Conservation (phyloP, 768 basidiomycete genomes). For the Obba rivulosa region DNA sequence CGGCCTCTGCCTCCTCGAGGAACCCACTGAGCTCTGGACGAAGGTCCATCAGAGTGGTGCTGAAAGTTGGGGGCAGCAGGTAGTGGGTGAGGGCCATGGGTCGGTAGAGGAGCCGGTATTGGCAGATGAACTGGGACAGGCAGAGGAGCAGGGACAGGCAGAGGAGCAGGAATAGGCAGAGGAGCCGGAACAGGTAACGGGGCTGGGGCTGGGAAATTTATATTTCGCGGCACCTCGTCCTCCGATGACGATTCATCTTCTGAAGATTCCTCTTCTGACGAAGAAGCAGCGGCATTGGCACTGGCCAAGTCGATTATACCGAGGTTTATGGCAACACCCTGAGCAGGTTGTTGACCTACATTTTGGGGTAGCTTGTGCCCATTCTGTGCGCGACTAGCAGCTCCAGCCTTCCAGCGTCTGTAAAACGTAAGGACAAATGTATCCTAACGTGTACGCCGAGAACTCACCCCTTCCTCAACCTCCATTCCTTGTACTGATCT, state of each 20-base stretch:
- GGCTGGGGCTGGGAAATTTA: too few species aligned
- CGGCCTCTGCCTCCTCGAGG: not conserved
- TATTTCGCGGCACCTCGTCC: not conserved
- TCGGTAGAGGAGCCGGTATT: too few species aligned
- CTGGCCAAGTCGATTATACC: too few species aligned
- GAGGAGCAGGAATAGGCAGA: not conserved
- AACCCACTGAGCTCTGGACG: too few species aligned
- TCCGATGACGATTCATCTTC: not conserved
- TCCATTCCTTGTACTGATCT: constrained; percentile 44
- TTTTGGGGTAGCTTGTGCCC: not conserved
- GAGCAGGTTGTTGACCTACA: too few species aligned
- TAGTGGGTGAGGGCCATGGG: too few species aligned
- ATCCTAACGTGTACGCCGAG: not conserved
- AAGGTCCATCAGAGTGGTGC: too few species aligned
- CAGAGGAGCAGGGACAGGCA: not conserved
- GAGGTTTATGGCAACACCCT: too few species aligned
- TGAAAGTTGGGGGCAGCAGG: too few species aligned
- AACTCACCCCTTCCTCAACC: constrained; percentile 47
- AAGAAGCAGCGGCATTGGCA: too few species aligned
- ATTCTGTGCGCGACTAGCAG: constrained; percentile 2
- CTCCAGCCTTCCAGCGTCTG: constrained; percentile 11
- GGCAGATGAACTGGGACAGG: too few species aligned
- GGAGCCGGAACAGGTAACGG: too few species aligned
- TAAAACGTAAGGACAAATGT: not conserved
- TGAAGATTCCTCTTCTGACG: not conserved